Evolutionary conservation across 2,329 filamentous ascomycete genomes (phyloP), one percentile per base, ranked within the genome.

Genomic region (Nigrograna mackinnonii): DNA sequence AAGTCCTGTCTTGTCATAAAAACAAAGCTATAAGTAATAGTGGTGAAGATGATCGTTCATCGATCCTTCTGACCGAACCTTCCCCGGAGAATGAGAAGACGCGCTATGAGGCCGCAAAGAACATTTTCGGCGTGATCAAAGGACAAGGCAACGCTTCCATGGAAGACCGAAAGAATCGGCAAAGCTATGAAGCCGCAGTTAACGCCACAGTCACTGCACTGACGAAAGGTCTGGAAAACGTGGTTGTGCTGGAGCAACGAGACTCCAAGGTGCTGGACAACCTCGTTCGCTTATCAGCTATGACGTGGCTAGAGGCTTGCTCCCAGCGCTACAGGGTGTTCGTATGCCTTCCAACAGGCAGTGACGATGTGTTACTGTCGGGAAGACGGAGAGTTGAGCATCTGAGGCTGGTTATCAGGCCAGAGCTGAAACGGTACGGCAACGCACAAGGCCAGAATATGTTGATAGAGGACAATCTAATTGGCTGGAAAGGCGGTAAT

Each of bases 231-330:
- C 5, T 52, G 5, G 26, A 34, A 4, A 43, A 26, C 6, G 33
- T 55, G 4, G 33, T 43, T n/a, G 17, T 18, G n/a, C 11, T 52
- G 7, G 43, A 32, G 7, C 14, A 20, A 4, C 41, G 33, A 6
- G 32, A 52, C 7, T 13, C 9, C 11, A 33, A 44, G 22, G 16
- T 14, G 2, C 26, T 55, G 3, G 28, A 47, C 4, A 28, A 28
- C 6, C 30, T 52, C 7, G 36, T 55, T 4, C 35, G 37, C 3
- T n/a, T 42, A 4, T 40, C 46, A 3, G 49, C 36, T 11, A 50
- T 43, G 16, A 26, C 44, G 4, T 55, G 51, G 51, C 30, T 55
- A 4, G 44, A 55, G 17, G 34, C 39, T 9, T 43, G 51, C 35
- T 50, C 46, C 3, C 46, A 55, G 31, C 31, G 44, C 7, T 52